Percentiles rank a stretch among this genome's conserved stretches.
Conservation (phyloP, 331 rosid species). For the Prunus yedoensis region DNA sequence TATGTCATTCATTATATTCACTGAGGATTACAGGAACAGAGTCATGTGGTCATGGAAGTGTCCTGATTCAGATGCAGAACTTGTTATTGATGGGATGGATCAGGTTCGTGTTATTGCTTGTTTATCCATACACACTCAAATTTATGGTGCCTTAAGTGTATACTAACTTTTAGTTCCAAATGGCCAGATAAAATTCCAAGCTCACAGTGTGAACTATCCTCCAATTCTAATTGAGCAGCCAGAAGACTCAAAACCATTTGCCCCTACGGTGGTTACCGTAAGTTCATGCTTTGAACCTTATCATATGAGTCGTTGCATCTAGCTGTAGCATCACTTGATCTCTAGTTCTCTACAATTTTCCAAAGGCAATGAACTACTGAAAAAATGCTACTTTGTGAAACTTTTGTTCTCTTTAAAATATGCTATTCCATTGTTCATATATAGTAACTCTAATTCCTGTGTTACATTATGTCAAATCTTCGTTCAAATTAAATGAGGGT, state of each 20-base stretch:
- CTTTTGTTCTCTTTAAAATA: not conserved
- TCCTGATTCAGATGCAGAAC: conserved; percentile 17
- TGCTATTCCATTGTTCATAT: not conserved
- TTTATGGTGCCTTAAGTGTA: conserved; percentile 9
- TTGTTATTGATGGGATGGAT: conserved; percentile 43
- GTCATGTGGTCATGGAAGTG: conserved; percentile 63
- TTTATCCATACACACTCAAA: not conserved
- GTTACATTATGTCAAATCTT: not conserved
- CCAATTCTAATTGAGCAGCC: conserved; percentile 64
- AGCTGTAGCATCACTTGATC: not conserved
- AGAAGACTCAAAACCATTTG: conserved; percentile 66
- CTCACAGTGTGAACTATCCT: conserved; percentile 59
- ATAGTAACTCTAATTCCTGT: not conserved
- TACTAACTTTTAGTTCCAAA: conserved; percentile 26
- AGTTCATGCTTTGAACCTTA: conserved; percentile 26
- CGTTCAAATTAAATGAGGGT: not conserved
- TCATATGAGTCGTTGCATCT: not conserved
- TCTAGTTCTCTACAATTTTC: not conserved
- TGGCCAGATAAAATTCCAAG: conserved; percentile 59
- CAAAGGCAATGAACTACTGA: not conserved
- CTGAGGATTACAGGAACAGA: conserved; percentile 41
- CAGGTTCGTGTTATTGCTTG: conserved; percentile 45
- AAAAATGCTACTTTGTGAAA: not conserved
- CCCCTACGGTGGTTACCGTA: conserved; percentile 70
- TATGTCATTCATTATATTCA: not conserved